Base-by-base conservation (phyloP, 2,329 filamentous ascomycete species). In the Colletotrichum lupini region DNA sequence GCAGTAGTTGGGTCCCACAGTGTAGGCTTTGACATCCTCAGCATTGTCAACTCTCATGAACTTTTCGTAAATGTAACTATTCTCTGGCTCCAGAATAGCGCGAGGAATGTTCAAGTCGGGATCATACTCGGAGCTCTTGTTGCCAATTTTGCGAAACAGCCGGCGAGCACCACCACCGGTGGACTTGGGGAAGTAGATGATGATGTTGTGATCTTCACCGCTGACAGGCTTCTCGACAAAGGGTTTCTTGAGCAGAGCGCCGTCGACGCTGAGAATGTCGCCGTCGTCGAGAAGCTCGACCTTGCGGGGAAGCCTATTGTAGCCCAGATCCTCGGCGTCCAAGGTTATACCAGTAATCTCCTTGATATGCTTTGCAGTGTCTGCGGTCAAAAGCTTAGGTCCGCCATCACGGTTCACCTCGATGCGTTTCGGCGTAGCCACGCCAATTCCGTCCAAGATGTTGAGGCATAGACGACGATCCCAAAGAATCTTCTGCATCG, bases 171-270 rank as follows among this genome's bases (percentile, higher is more conserved):
- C 97, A 60, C 96, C 95, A 4, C 95, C 95, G 60, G 94, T 90
- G 55, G 94, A 93, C 75, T 92, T 93, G 26, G 96, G 94, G 79
- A 97, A 98, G 84, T 98, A 99, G 68, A 99, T 98, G 83, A 97
- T 93, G 78, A 99, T 98, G 81, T 99, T 99, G 85, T 99, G 97
- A 79, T 99, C 96, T 83, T 99, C 97, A 42, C 97, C 97, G 79
- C 94, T 98, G n/a, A 95, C 95, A 0, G 97, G 97, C 82, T 99
- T 99, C 81, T 99, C 97, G 49, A 99, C 97, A 80, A 99, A 99
- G 0, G 97, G 97, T 80, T 99, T 99, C 77, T 89, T 92, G 58
- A 99, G 88, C 4, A 92, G 82, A 53, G 90, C 87, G 12, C 96
- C 97, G 80, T 99, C 96, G 11, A 99, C 96, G 55, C 93, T 91